phyloP scores from a whole-genome alignment of 2,329 filamentous ascomycete species.

The Shiraia bambusicola region DNA sequence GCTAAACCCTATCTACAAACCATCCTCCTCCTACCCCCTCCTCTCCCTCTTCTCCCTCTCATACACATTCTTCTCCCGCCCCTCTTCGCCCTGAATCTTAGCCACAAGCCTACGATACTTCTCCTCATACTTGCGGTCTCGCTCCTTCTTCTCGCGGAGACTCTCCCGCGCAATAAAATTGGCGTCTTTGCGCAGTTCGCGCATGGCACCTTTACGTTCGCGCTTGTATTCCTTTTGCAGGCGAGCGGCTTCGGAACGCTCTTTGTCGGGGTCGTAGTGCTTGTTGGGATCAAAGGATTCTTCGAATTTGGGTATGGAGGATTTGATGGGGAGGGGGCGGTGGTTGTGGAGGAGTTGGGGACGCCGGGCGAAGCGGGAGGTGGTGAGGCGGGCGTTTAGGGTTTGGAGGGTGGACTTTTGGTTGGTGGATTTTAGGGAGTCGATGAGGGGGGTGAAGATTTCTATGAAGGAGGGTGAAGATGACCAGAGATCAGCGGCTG shows the following conservation, averaged over 20 bases:
- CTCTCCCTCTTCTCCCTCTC: conserved; percentile 79
- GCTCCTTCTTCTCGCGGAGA: conserved; percentile 87
- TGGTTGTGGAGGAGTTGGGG: conserved; percentile 89
- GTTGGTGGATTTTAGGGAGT: conserved; percentile 34
- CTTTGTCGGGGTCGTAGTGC: conserved; percentile 94
- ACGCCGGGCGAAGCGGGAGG: conserved; percentile 67
- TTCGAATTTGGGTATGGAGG: conserved; percentile 90
- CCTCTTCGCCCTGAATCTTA: conserved; percentile 95
- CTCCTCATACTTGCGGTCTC: conserved; percentile 90
- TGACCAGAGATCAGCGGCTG: conserved; percentile 72
- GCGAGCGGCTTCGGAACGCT: conserved; percentile 81
- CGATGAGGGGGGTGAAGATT: conserved; percentile 66
- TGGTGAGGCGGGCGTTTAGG: conserved; percentile 61
- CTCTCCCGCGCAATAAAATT: conserved; percentile 91
- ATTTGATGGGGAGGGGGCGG: conserved; percentile 82
- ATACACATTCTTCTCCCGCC: conserved; percentile 81
- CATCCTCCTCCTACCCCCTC: conserved; percentile 10
- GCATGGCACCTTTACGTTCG: conserved; percentile 90
- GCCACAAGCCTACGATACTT: conserved; percentile 91
- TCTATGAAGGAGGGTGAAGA: conserved; percentile 74
- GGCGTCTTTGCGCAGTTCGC: conserved; percentile 92
- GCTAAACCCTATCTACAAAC: background rate
- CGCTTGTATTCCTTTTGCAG: conserved; percentile 89
- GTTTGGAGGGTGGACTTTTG: conserved; percentile 59
- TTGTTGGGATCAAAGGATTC: conserved; percentile 91